Percentiles rank a stretch among this genome's conserved stretches.
phyloP scores from a whole-genome alignment of 1,284 basidiomycete genomes.

The Cutaneotrichosporon daszewskae region DNA sequence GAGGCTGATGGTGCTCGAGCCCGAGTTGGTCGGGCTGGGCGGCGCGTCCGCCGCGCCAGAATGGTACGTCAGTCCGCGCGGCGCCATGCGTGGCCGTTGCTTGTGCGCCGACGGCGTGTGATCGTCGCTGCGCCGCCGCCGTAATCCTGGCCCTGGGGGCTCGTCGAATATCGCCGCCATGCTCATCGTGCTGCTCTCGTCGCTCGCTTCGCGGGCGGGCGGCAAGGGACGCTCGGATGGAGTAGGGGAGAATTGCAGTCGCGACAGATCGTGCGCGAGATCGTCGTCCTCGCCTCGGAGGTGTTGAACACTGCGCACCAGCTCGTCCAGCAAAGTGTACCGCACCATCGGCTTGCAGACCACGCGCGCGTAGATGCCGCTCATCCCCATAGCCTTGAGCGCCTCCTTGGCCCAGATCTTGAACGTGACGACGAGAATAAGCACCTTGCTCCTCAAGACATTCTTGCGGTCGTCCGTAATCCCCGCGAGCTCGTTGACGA shows the following conservation, averaged over 20 bases:
- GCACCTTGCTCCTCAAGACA: background rate
- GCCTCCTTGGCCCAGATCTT: conserved; percentile 19
- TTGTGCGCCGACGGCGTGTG: background rate
- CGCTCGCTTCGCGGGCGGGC: background rate
- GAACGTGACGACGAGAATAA: conserved; percentile 49
- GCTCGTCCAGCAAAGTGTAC: conserved; percentile 60
- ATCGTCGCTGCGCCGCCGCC: conserved; percentile 3
- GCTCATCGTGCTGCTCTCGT: background rate
- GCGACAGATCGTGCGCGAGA: too few species aligned
- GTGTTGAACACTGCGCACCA: too few species aligned
- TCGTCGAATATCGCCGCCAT: background rate
- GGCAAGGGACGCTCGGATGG: too few species aligned
- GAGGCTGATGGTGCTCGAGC: conserved; percentile 45
- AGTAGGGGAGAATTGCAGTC: background rate
- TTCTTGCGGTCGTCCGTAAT: conserved; percentile 52
- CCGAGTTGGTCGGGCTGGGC: background rate
- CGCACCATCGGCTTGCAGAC: conserved; percentile 85
- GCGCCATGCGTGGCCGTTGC: conserved; percentile 1
- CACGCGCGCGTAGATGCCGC: conserved; percentile 57
- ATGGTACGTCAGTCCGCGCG: conserved; percentile 1
- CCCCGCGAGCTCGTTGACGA: conserved; percentile 68
- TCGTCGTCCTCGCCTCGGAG: too few species aligned
- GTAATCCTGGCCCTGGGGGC: too few species aligned
- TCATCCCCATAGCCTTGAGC: conserved; percentile 44
- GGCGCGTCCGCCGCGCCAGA: background rate